phyloP scores from a whole-genome alignment of 2,329 filamentous ascomycete genomes.

The Phyllosticta ampelicida region DNA sequence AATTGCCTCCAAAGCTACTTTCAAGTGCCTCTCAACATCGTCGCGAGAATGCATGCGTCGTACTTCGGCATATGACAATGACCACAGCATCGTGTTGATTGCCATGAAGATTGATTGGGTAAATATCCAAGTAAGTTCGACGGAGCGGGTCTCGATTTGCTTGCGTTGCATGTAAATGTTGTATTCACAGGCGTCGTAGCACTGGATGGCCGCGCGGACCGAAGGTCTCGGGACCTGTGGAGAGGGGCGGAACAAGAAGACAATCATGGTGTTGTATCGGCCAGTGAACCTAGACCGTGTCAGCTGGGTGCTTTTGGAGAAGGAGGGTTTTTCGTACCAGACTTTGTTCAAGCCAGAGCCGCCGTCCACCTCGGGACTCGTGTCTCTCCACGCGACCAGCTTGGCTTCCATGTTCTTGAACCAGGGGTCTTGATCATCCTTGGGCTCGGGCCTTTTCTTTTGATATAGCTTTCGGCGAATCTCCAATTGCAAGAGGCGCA shows the following conservation, averaged over 20 bases:
- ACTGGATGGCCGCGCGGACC: conserved; percentile 63
- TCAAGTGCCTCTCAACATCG: conserved; percentile 65
- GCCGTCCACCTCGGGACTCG: conserved; percentile 60
- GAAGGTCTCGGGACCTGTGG: conserved; percentile 86
- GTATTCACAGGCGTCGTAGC: conserved; percentile 70
- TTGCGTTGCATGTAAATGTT: conserved; percentile 73
- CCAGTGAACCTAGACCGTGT: conserved; percentile 42
- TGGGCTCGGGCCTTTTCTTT: conserved; percentile 65
- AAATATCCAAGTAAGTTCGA: conserved; percentile 92
- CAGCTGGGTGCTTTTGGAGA: not conserved
- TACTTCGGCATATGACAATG: conserved; percentile 76
- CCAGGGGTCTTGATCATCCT: conserved; percentile 76
- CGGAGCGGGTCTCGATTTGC: conserved; percentile 63
- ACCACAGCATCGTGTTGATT: conserved; percentile 85
- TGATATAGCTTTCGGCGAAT: conserved; percentile 80
- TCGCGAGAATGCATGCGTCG: conserved; percentile 60
- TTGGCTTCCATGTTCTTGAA: conserved; percentile 70
- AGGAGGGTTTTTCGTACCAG: conserved; percentile 49
- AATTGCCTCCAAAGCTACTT: conserved; percentile 67
- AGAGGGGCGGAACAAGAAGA: conserved; percentile 80
- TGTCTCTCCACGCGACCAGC: conserved; percentile 67
- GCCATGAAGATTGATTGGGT: conserved; percentile 83
- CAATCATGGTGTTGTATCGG: conserved; percentile 76
- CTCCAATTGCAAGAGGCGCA: conserved; percentile 79
- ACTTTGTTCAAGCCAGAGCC: conserved; percentile 63